Conservation (phyloP, 768 basidiomycete species). For the Leucogyrophana mollusca region DNA sequence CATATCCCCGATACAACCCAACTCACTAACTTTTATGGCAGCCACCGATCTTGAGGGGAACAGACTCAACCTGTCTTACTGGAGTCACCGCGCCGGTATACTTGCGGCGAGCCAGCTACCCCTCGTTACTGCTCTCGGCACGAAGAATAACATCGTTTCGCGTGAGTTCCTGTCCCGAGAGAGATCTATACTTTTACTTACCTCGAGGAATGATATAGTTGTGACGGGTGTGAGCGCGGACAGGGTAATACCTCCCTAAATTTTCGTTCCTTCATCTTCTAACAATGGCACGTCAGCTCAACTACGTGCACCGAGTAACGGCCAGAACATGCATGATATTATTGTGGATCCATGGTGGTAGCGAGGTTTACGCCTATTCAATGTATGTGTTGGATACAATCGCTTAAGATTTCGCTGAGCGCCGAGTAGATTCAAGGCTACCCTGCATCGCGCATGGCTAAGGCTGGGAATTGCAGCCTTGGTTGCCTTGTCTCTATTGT, state of each 20-base stretch:
- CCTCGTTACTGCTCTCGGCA: slow-evolving; percentile 40
- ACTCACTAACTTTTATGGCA: slow-evolving; percentile 5
- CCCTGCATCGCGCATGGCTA: slow-evolving; percentile 18
- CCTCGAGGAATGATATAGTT: too few relatives aligned
- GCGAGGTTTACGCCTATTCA: slow-evolving; percentile 5
- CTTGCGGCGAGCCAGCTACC: slow-evolving; percentile 36
- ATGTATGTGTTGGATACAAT: slow-evolving; percentile 6
- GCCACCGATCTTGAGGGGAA: slow-evolving; percentile 18
- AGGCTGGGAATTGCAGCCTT: slow-evolving; percentile 36
- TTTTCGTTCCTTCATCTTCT: neutral
- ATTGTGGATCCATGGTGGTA: slow-evolving; percentile 46
- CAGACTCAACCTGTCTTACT: slow-evolving; percentile 24
- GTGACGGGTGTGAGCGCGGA: slow-evolving; percentile 1
- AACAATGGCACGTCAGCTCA: slow-evolving; percentile 26
- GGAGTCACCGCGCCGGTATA: slow-evolving; percentile 29
- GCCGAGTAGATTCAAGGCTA: neutral
- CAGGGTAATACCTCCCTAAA: neutral
- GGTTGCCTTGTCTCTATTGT: slow-evolving; percentile 39
- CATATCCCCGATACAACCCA: neutral
- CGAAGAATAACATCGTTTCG: slow-evolving; percentile 43
- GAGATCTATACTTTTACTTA: too few relatives aligned
- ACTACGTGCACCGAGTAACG: slow-evolving; percentile 45
- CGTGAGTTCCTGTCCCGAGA: slow-evolving; percentile 15
- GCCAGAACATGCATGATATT: slow-evolving; percentile 47
- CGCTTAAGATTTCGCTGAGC: neutral